Conservation (phyloP, 2,329 filamentous ascomycete species). For the Chaetothyriales sp. region DNA sequence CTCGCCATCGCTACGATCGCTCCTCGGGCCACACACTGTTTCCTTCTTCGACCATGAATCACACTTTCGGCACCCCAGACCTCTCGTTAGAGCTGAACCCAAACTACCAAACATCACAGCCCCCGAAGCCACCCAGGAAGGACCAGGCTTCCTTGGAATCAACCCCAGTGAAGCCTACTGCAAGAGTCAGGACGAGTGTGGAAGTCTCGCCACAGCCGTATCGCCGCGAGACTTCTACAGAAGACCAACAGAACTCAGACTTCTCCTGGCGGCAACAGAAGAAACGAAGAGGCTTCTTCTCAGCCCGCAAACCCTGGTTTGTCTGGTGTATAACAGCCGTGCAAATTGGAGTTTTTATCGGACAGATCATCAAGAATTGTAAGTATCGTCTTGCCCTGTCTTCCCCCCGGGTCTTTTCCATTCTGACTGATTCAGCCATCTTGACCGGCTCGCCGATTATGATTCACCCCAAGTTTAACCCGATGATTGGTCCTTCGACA, state of each 20-base stretch:
- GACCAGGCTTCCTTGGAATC: constrained; percentile 6
- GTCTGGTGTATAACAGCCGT: constrained; percentile 64
- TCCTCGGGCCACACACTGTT: background rate
- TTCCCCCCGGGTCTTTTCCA: background rate
- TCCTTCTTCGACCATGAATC: background rate
- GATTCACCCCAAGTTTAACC: constrained; percentile 77
- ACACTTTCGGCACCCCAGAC: background rate
- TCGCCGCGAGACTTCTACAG: constrained; percentile 35
- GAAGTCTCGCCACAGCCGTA: constrained; percentile 20
- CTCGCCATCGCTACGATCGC: background rate
- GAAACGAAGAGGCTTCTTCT: constrained; percentile 40
- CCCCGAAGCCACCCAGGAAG: constrained; percentile 5
- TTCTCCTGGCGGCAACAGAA: constrained; percentile 13
- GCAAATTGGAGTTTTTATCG: constrained; percentile 77
- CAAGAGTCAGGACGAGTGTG: constrained; percentile 8
- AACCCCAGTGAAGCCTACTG: constrained; percentile 11
- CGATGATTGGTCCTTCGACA: constrained; percentile 88
- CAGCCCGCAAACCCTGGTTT: constrained; percentile 55
- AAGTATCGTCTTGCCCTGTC: constrained; percentile 26
- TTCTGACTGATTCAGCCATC: constrained; percentile 35
- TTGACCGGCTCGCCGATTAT: constrained; percentile 55
- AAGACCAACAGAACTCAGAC: constrained; percentile 30
- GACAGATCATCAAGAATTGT: constrained; percentile 74
- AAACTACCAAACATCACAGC: constrained; percentile 3
- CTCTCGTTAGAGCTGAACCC: background rate